Conservation (phyloP, 129 eudicot species). For the Ambrosia trifida region DNA sequence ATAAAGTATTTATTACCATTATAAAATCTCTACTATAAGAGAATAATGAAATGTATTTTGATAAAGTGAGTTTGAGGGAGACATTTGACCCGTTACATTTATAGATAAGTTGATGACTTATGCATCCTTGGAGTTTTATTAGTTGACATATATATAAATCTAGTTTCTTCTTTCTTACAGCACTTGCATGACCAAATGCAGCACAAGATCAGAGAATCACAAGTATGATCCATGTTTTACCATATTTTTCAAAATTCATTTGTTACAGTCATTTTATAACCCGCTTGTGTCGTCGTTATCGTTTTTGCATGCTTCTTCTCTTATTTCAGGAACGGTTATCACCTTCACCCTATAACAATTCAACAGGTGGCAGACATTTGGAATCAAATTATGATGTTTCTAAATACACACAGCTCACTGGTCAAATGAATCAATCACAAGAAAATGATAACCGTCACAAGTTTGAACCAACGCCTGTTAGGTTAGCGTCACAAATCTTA, state of each 20-base stretch:
- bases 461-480: conserved; percentile 37
- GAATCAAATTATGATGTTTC: conserved; percentile 41
- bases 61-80: not conserved
- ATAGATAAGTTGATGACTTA: conserved; percentile 4
- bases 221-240: conserved; percentile 50
- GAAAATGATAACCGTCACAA: conserved; percentile 33
- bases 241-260: not conserved
- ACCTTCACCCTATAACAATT: conserved; percentile 42
- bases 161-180: conserved; percentile 52
- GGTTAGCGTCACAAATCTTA: conserved; percentile 43
- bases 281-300: not conserved
- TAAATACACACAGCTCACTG: conserved; percentile 47
- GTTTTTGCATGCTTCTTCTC: not conserved
- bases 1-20: too few species aligned
- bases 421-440: conserved; percentile 38
- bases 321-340: conserved; percentile 54
- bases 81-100: not conserved
- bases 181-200: conserved; percentile 84
- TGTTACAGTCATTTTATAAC: not conserved
- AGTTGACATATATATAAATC: too few species aligned
- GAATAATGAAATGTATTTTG: not conserved
- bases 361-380: conserved; percentile 44
- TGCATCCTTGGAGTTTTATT: not conserved
- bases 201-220: conserved; percentile 67
- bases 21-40: not conserved